Evolutionary conservation across 176 grass and related monocot species (phyloP), one percentile per base, ranked within the genome.

Genomic region (Miscanthus lutarioriparius): DNA sequence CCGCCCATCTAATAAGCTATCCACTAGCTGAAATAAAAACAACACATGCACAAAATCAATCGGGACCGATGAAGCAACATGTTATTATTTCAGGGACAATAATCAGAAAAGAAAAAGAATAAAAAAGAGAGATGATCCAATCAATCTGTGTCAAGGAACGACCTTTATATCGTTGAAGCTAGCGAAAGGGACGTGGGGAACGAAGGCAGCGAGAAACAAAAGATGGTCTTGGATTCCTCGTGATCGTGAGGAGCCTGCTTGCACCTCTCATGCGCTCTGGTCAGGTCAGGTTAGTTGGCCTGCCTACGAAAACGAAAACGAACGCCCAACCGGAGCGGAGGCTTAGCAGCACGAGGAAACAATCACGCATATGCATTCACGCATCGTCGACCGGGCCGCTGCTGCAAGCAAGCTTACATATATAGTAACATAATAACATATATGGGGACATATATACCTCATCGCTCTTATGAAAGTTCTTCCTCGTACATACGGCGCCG

Each of bases 271-370:
- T 28, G 10, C 15, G 28, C 30, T 40, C 27, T 49, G 3, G 33
- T 35, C 33, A 35, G 67, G 49, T 71, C 67, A 20, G 28, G 75
- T 78, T 86, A 65, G 84, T 80, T 86, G 84, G 77, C 68, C 56
- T 66, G 76, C 76, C 66, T 28, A 6, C 0, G 33, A 35, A 35
- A 35, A 4, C 22, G 72, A 61, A 80, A 80, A 14, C 22, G n/a
- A 2, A 15, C 74, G n/a, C 6, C 64, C n/a, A 38, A 58, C 48
- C 16, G 19, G 45, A 77, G 5, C 72, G 14, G 45, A 15, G 35
- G 58, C 40, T 41, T 41, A 35, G 33, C 10, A 75, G 47, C 54
- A 11, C 38, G 16, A 12, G 70, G 40, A 40, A 63, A 62, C n/a
- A 23, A 25, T 39, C 66, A 11, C 3, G 33, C 33, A 35, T 35